These are phyloP conservation scores for Lipomyces oligophaga DNA, from an alignment of 805 yeast species.

Conservation along the genomic window DNA sequence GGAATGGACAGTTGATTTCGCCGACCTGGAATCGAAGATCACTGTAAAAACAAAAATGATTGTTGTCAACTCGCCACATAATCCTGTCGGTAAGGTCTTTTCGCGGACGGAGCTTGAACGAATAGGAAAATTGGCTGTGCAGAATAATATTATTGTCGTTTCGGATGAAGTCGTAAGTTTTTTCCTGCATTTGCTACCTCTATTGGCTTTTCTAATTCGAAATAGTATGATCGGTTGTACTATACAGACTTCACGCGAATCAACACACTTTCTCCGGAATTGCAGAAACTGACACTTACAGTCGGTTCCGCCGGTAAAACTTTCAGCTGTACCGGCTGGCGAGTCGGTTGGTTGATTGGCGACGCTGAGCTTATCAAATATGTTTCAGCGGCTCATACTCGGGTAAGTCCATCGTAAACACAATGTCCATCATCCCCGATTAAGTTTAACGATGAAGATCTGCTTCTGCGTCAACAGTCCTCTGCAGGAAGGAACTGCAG, in stretches of 20 bases:
- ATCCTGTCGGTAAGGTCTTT: constrained; percentile 89
- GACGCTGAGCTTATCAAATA: constrained; percentile 75
- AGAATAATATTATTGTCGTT: constrained; percentile 74
- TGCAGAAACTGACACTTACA: constrained; percentile 72
- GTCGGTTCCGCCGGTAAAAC: constrained; percentile 98
- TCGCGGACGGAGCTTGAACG: constrained; percentile 65
- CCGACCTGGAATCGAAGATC: constrained; percentile 67
- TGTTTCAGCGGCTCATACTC: constrained; percentile 84
- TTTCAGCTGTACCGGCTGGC: constrained; percentile 99
- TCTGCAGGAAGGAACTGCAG: constrained; percentile 85
- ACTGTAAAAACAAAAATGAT: constrained; percentile 76
- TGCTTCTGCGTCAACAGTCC: constrained; percentile 91
- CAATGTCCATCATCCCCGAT: no score
- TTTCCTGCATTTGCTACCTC: background rate
- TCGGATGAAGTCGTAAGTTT: constrained; percentile 73
- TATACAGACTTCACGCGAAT: constrained; percentile 76
- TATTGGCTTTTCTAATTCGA: background rate
- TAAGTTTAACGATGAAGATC: no score
- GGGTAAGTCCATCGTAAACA: constrained; percentile 37
- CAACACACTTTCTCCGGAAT: constrained; percentile 76
- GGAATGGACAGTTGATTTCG: constrained; percentile 85
- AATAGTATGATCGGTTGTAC: constrained; percentile 72
- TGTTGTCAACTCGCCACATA: constrained; percentile 90
- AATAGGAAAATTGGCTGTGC: constrained; percentile 79
- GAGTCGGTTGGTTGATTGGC: constrained; percentile 94